Base-by-base conservation (phyloP, 1,139 yeast genomes). In the Debaryomyces sp. region DNA sequence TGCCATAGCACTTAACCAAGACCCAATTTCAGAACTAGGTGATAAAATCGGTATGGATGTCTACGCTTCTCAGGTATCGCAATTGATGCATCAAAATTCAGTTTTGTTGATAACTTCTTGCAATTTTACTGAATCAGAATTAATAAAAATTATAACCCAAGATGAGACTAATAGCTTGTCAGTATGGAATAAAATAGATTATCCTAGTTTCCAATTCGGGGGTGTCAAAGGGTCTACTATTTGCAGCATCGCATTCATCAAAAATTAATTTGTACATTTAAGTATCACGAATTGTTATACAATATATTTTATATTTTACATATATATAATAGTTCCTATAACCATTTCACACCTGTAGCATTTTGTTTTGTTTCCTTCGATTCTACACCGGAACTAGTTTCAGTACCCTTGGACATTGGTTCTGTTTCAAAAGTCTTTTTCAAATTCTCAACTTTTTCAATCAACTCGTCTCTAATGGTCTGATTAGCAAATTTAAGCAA, bases 1-100 rank as follows among this genome's bases (percentile, higher is more conserved):
- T 70, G 99, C 99, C 5, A 94, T 95, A 54, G 97, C 97, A 0
- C 75, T 94, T 44, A 88, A 90, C 60, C 90, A 87, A 40, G 71
- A 70, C 7, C 72, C 70, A 2, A 60, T 83, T 34, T 62, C 59
- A 21, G 71, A 64, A 0, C 68, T 66, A 46, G 77, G 72, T 44
- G 78, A 73, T 4, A 66, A 67, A 54, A 71, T 75, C 23, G 89
- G 89, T 1, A 74, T 79, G 58, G 84, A 87, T 41, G 72, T 81
- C 10, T 94, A 94, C 59, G 83, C 91, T 0, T 56, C 59, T 0
- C 84, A 82, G 42, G 84, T 89, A n/a, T 71, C 70, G 41, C 74
- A 78, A 48, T 60, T 87, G 54, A 71, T 90, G 73, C 75, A 77
- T 47, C 54, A 63, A 10, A 80, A 76, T 18, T 87, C 94, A 4